Percentiles rank a stretch among this genome's conserved stretches.
These are phyloP conservation scores for Penicillium canescens DNA, from an alignment of 495 filamentous ascomycete genomes.

Conservation along the genomic window DNA sequence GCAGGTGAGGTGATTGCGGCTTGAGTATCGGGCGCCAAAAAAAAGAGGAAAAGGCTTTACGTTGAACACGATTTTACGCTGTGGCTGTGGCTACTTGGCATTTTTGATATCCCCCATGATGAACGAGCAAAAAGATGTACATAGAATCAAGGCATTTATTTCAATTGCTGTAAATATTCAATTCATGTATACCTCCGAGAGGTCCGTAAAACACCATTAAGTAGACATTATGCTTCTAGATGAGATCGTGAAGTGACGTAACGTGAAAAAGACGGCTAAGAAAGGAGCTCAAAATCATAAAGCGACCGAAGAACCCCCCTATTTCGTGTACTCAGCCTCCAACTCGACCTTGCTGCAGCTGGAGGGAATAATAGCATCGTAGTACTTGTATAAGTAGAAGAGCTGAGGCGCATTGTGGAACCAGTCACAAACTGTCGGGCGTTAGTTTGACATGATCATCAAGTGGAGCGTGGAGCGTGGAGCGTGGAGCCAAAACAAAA, in stretches of 20 bases:
- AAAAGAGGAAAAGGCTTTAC: neutral
- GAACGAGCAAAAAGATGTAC: neutral
- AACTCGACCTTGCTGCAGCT: conserved; percentile 48
- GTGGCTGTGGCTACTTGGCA: neutral
- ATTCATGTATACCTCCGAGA: neutral
- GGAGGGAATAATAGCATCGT: conserved; percentile 32
- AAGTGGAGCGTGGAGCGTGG: neutral
- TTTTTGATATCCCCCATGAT: conserved; percentile 7
- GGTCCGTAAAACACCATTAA: too few species aligned
- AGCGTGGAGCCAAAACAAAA: neutral
- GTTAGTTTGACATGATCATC: neutral
- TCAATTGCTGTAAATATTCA: conserved; percentile 1
- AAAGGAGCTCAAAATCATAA: neutral
- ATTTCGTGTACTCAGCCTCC: conserved; percentile 23
- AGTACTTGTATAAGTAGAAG: conserved; percentile 44
- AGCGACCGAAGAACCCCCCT: conserved; percentile 1
- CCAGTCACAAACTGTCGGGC: conserved; percentile 52
- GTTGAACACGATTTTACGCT: conserved; percentile 8
- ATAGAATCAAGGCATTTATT: neutral
- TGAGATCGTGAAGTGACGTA: neutral
- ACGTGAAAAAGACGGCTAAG: neutral
- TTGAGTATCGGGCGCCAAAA: conserved; percentile 1
- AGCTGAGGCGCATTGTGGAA: conserved; percentile 55
- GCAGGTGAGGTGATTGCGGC: conserved; percentile 8
- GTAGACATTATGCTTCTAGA: too few species aligned